phyloP scores from a whole-genome alignment of 345 rosid species.

The Combretum micranthum region DNA sequence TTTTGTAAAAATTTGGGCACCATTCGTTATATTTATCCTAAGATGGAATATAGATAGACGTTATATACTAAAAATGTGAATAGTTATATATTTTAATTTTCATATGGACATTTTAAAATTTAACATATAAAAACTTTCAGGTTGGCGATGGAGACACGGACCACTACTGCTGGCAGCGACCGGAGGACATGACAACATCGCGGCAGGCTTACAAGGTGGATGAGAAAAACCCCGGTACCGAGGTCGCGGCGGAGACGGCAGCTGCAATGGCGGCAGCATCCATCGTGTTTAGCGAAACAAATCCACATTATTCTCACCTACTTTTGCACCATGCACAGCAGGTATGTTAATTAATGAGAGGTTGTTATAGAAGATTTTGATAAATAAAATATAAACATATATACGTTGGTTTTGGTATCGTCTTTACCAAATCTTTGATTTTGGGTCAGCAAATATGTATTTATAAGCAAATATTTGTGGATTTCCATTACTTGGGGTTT shows the following conservation, averaged over 20 bases:
- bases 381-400: too few relatives aligned
- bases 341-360: constrained; percentile 22
- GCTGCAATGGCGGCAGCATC: constrained; percentile 92
- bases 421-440: background rate
- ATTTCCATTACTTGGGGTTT: too few relatives aligned
- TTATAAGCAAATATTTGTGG: too few relatives aligned
- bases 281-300: constrained; percentile 57
- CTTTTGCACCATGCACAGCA: constrained; percentile 60
- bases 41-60: too few relatives aligned
- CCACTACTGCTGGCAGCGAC: constrained; percentile 94
- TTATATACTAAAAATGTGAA: too few relatives aligned
- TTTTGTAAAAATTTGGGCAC: too few relatives aligned
- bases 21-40: too few relatives aligned
- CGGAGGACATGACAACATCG: constrained; percentile 93
- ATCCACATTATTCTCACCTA: constrained; percentile 65
- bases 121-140: constrained; percentile 16
- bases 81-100: too few relatives aligned
- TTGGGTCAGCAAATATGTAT: too few relatives aligned
- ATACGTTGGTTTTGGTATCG: too few relatives aligned
- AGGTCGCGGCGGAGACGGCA: constrained; percentile 70
- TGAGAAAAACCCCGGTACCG: constrained; percentile 68
- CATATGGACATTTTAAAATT: background rate
- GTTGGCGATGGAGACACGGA: constrained; percentile 91
- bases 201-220: constrained; percentile 66
- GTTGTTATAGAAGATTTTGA: too few relatives aligned